Base-by-base conservation (phyloP, 2,329 filamentous ascomycete species). In the Ilyonectria mors-panacis region DNA sequence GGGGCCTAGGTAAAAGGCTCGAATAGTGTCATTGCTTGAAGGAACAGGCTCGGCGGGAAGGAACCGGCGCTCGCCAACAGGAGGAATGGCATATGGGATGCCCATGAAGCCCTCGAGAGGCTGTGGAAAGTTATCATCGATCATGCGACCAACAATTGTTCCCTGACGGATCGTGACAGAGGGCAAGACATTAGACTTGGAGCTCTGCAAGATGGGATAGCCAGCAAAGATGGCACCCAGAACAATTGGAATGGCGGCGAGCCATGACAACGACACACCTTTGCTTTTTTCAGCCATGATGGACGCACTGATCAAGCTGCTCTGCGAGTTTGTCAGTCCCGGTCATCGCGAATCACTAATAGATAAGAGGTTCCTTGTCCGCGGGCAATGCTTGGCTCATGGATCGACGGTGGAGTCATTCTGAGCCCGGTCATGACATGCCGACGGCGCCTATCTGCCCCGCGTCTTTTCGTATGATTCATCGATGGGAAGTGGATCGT, bases 61-160 rank as follows among this genome's bases (percentile, higher is more conserved):
- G 63, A 86, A 87, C 17, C 85, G 77, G 3, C 78, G 77, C 8
- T 84, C 74, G 2, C 81, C 83, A 21, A 77, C 75, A 3, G 85
- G 84, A n/a, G 83, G 81, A 9, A 82, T 70, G 0, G 83, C 84
- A 72, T 86, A 86, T 0, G 83, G 84, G 45, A 87, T 81, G 1
- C 84, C 84, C 50, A 85, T 78, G 66, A 87, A 87, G 2, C 78
- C 74, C 54, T 83, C 80, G 4, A 81, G 59, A 1, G 78, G 75
- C n/a, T 76, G 47, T 17, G 73, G 75, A 63, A 77, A 78, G 15
- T 75, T 76, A 66, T 80, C 67, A n/a, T 75, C 70, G 61, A 81
- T 68, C 5, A 77, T 63, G 28, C 75, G 77, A 1, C 80, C 79
- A 58, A 79, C 47, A 12, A 81, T 68, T 1, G 66, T 71, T 0